Conservation (phyloP, 192 early-diverging fungal genomes). For the Coemansia umbellata region DNA sequence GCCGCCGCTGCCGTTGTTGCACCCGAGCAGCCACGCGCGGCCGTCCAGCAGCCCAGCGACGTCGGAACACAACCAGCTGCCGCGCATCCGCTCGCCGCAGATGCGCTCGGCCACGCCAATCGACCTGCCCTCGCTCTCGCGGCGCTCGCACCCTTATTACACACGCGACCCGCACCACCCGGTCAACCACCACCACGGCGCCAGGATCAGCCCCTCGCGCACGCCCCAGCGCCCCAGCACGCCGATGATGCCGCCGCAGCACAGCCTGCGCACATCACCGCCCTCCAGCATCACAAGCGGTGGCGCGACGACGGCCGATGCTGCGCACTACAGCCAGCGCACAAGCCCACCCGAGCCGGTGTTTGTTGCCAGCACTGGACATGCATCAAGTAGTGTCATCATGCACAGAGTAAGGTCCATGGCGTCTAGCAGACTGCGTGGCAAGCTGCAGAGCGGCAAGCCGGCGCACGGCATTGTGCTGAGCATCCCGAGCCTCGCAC, state of each 20-base stretch:
- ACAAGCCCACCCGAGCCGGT: slow-evolving; percentile 1
- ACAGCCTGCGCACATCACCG: slow-evolving; percentile 28
- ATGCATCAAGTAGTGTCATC: too few species aligned
- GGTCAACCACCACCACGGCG: slow-evolving; percentile 1
- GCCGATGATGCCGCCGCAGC: background rate
- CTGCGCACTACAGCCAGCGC: background rate
- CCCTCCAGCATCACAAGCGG: slow-evolving; percentile 6
- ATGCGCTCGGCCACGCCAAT: slow-evolving; percentile 16
- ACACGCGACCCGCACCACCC: slow-evolving; percentile 6
- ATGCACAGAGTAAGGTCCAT: background rate
- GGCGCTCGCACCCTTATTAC: slow-evolving; percentile 39
- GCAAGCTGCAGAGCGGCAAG: slow-evolving; percentile 17
- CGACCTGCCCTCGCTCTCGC: slow-evolving; percentile 29
- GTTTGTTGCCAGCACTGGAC: background rate
- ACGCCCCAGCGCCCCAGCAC: background rate
- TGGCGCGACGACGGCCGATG: background rate
- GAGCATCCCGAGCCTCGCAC: slow-evolving; percentile 31
- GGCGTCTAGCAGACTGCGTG: slow-evolving; percentile 10
- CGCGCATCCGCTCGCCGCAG: slow-evolving; percentile 36
- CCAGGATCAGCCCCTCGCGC: background rate
- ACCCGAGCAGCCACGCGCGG: slow-evolving; percentile 14
- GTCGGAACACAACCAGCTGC: slow-evolving; percentile 16
- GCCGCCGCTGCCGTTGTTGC: slow-evolving; percentile 6
- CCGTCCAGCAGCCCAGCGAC: slow-evolving; percentile 7
- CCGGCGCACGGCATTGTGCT: slow-evolving; percentile 36